Percentiles rank a stretch among this genome's conserved stretches.
These are phyloP conservation scores for Eutypella sp. DNA, from an alignment of 2,329 filamentous ascomycete genomes.

Conservation along the genomic window DNA sequence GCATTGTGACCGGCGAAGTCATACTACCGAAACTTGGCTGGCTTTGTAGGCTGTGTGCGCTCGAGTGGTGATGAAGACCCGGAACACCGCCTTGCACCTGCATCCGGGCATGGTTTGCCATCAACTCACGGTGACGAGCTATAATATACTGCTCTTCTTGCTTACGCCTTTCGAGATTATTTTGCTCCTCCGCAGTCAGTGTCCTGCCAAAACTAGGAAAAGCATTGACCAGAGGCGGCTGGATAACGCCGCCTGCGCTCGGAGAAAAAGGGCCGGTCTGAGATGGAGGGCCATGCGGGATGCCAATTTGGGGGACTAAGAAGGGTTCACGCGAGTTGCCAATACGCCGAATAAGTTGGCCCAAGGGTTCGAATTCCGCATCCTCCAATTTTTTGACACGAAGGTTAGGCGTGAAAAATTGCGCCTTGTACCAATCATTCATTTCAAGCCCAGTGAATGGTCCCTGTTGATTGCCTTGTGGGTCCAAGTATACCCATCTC, in stretches of 20 bases:
- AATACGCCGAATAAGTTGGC: conserved; percentile 90
- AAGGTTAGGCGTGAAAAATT: conserved; percentile 92
- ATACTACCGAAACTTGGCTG: conserved; percentile 97
- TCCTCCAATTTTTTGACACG: conserved; percentile 95
- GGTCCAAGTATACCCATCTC: conserved; percentile 97
- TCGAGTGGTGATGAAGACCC: conserved; percentile 83
- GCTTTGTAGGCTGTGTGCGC: conserved; percentile 91
- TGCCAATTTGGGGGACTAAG: conserved; percentile 93
- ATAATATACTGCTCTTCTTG: conserved; percentile 97
- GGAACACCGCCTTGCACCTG: conserved; percentile 55
- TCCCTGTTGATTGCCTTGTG: conserved; percentile 85
- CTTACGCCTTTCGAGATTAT: conserved; percentile 91
- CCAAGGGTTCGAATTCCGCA: conserved; percentile 86
- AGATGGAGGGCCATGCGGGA: conserved; percentile 75
- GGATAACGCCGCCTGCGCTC: conserved; percentile 54
- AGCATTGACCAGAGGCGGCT: conserved; percentile 85
- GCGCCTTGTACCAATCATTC: conserved; percentile 99
- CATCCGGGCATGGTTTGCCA: conserved; percentile 78
- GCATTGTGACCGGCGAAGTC: conserved; percentile 70
- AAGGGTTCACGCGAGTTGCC: conserved; percentile 97
- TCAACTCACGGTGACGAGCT: conserved; percentile 89
- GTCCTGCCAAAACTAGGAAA: conserved; percentile 97
- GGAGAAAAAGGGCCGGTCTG: conserved; percentile 44
- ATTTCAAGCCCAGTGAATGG: conserved; percentile 96
- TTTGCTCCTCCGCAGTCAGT: conserved; percentile 94